These are phyloP conservation scores for Murraya paniculata DNA, from an alignment of 345 rosid genomes.

Conservation along the genomic window DNA sequence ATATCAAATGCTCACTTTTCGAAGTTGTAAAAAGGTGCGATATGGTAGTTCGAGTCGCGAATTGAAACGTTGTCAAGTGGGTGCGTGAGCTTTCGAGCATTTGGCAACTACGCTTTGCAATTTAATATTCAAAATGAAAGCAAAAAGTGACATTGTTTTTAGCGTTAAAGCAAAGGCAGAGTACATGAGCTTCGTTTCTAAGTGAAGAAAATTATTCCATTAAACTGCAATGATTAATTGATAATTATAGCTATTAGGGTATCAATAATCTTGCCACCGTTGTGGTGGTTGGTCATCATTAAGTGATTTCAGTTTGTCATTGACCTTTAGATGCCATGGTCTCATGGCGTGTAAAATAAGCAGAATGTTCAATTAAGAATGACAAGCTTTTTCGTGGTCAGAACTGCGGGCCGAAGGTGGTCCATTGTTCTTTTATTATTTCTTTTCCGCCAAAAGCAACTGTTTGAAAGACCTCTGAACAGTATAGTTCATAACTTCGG, in stretches of 20 bases:
- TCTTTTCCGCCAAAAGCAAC: neutral
- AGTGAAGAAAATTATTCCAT: conserved; percentile 1
- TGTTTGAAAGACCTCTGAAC: neutral
- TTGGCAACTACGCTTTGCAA: neutral
- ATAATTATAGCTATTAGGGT: neutral
- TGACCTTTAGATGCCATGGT: neutral
- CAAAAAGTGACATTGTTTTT: conserved; percentile 8
- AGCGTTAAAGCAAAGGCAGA: conserved; percentile 12
- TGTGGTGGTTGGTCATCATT: conserved; percentile 14
- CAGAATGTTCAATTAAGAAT: neutral
- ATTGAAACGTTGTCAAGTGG: conserved; percentile 6
- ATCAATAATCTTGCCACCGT: neutral
- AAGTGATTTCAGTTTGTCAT: neutral
- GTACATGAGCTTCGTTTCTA: conserved; percentile 5
- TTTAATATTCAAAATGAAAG: neutral
- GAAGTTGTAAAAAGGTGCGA: conserved; percentile 21
- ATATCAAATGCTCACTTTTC: conserved; percentile 26
- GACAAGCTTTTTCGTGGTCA: neutral
- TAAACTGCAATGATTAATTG: neutral
- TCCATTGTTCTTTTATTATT: neutral
- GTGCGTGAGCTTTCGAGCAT: conserved; percentile 13
- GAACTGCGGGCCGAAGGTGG: neutral
- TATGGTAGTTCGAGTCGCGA: neutral
- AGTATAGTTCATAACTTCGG: neutral
- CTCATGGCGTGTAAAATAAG: neutral